These are phyloP conservation scores for Solanum tarijense DNA, from an alignment of 257 asterid genomes.

Conservation along the genomic window DNA sequence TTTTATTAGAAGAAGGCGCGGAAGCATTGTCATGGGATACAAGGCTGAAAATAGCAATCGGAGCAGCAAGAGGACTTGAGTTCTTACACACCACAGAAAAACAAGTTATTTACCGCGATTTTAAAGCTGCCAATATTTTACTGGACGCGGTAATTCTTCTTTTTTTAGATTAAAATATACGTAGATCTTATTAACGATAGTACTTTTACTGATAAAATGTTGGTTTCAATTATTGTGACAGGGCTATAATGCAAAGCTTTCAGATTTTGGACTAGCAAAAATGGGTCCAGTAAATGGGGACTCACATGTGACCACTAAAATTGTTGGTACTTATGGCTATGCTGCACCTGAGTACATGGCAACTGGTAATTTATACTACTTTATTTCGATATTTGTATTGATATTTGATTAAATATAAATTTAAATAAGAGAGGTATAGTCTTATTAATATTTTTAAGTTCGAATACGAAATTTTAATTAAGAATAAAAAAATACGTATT, in stretches of 20 bases:
- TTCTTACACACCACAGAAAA: slow-evolving; percentile 58
- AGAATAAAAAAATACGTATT: not conserved
- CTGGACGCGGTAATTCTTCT: slow-evolving; percentile 39
- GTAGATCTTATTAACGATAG: not conserved
- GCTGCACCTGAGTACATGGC: slow-evolving; percentile 91
- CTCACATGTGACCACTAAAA: slow-evolving; percentile 61
- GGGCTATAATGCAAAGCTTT: slow-evolving; percentile 72
- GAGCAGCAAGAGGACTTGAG: slow-evolving; percentile 71
- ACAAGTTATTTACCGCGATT: slow-evolving; percentile 69
- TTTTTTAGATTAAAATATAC: not conserved
- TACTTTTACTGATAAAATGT: not conserved
- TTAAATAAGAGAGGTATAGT: rapidly evolving
- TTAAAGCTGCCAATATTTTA: slow-evolving; percentile 70
- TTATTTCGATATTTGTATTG: rapidly evolving
- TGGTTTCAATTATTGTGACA: not conserved
- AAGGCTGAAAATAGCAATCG: slow-evolving; percentile 62
- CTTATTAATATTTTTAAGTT: too few species aligned
- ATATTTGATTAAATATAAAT: rapidly evolving
- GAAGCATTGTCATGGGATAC: slow-evolving; percentile 71
- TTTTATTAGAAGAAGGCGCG: slow-evolving; percentile 29
- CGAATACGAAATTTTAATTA: not conserved
- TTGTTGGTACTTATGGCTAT: slow-evolving; percentile 77
- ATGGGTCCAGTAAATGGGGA: slow-evolving; percentile 74
- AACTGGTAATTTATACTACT: slow-evolving; percentile 31
- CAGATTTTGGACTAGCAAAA: slow-evolving; percentile 90